These are phyloP conservation scores for Jasminum sambac DNA, from an alignment of 257 asterid genomes.

Conservation along the genomic window DNA sequence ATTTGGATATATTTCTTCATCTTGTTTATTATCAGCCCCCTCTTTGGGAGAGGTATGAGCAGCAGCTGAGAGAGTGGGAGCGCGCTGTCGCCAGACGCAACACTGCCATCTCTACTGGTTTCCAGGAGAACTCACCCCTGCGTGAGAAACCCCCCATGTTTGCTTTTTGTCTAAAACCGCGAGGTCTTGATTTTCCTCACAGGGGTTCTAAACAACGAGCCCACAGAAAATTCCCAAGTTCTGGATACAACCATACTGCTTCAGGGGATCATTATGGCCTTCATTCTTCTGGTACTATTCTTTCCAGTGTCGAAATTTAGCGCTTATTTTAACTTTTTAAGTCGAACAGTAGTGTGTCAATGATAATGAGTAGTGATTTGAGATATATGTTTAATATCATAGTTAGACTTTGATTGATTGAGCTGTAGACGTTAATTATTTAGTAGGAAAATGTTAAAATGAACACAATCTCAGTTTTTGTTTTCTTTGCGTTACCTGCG, in stretches of 20 bases:
- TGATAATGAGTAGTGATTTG: too few relatives aligned
- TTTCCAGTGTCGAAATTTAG: constrained; percentile 9
- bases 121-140: constrained; percentile 50
- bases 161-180: constrained; percentile 91
- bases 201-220: constrained; percentile 90
- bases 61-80: constrained; percentile 90
- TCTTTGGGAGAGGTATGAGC: constrained; percentile 85
- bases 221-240: constrained; percentile 66
- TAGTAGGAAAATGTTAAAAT: too few relatives aligned
- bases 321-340: background rate
- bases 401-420: too few relatives aligned
- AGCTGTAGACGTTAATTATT: too few relatives aligned
- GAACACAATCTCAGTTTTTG: too few relatives aligned
- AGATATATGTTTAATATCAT: too few relatives aligned
- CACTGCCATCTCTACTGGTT: constrained; percentile 41
- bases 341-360: background rate
- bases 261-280: constrained; percentile 59
- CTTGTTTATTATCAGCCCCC: constrained; percentile 69
- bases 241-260: constrained; percentile 61
- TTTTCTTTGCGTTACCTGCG: too few relatives aligned
- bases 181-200: constrained; percentile 86
- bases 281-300: constrained; percentile 51
- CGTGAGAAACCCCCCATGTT: constrained; percentile 87
- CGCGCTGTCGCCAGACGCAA: constrained; percentile 49
- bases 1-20: constrained; percentile 15